Conservation (phyloP, 495 filamentous ascomycete genomes). For the Aspergillus wentii region DNA sequence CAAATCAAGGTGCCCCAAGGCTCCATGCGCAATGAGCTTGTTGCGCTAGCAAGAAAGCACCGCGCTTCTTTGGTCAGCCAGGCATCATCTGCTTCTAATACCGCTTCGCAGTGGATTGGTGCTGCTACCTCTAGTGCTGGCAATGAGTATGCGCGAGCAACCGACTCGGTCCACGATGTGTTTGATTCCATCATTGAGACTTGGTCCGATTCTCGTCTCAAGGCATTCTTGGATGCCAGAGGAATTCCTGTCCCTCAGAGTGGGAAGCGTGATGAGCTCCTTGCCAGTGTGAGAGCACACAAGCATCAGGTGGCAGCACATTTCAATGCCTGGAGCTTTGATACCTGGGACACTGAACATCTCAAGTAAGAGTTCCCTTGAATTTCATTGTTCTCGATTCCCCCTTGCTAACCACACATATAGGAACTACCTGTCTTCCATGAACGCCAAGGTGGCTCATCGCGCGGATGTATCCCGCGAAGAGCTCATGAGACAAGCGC, state of each 20-base stretch:
- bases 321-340: constrained; percentile 78
- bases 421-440: constrained; percentile 61
- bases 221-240: constrained; percentile 60
- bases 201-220: constrained; percentile 73
- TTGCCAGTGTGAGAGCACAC: constrained; percentile 67
- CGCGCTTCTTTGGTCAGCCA: constrained; percentile 69
- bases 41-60: constrained; percentile 88
- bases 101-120: constrained; percentile 56
- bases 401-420: constrained; percentile 12
- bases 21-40: constrained; percentile 80
- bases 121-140: constrained; percentile 80
- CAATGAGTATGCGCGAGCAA: constrained; percentile 72
- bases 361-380: constrained; percentile 48
- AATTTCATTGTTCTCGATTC: constrained; percentile 2
- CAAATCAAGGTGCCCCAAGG: constrained; percentile 83
- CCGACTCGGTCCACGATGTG: constrained; percentile 60
- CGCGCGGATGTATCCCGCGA: constrained; percentile 64
- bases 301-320: constrained; percentile 67
- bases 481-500: constrained; percentile 66
- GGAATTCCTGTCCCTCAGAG: constrained; percentile 66
- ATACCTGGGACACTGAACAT: constrained; percentile 75
- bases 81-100: constrained; percentile 44
- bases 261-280: constrained; percentile 73
- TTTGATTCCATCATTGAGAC: constrained; percentile 58
- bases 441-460: constrained; percentile 64